Percentiles rank a stretch among this genome's conserved stretches.
These are phyloP conservation scores for Nicotiana knightiana DNA, from an alignment of 257 asterid genomes.

Conservation along the genomic window DNA sequence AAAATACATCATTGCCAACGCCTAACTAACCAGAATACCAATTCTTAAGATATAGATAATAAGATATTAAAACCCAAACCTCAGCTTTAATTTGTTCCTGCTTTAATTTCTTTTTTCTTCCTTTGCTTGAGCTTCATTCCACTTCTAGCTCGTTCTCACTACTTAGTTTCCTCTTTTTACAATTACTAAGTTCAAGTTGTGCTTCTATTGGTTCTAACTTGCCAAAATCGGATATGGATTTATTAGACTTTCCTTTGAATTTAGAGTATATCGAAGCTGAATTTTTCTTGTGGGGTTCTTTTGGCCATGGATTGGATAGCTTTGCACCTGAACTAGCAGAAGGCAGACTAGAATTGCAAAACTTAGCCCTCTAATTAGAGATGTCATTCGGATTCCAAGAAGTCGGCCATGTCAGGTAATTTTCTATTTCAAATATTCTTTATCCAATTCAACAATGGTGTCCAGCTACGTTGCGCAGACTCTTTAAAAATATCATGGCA, in stretches of 20 bases:
- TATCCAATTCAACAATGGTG: too few relatives aligned
- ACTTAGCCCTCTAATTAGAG: constrained; percentile 42
- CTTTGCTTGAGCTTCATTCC: too few relatives aligned
- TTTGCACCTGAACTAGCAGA: constrained; percentile 41
- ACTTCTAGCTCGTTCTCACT: too few relatives aligned
- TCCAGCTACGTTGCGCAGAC: too few relatives aligned
- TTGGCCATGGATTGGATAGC: constrained; percentile 57
- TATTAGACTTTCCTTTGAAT: constrained; percentile 65
- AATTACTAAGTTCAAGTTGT: neutral
- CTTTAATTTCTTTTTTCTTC: neutral
- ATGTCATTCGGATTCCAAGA: constrained; percentile 69
- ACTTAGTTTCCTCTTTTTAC: neutral
- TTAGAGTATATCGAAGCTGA: constrained; percentile 80
- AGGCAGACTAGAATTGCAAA: constrained; percentile 22
- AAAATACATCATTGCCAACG: neutral
- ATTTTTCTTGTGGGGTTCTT: constrained; percentile 62
- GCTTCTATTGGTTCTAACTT: neutral
- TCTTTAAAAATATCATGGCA: too few relatives aligned
- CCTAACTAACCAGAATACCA: neutral
- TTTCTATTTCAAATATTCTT: neutral
- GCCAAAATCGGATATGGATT: constrained; percentile 41
- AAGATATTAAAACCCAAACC: neutral
- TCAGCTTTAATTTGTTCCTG: neutral
- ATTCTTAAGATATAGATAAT: neutral
- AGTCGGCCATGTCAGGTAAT: constrained; percentile 78